Evolutionary conservation across 805 yeast species (phyloP).

Genomic region (Pichia heedii): DNA sequence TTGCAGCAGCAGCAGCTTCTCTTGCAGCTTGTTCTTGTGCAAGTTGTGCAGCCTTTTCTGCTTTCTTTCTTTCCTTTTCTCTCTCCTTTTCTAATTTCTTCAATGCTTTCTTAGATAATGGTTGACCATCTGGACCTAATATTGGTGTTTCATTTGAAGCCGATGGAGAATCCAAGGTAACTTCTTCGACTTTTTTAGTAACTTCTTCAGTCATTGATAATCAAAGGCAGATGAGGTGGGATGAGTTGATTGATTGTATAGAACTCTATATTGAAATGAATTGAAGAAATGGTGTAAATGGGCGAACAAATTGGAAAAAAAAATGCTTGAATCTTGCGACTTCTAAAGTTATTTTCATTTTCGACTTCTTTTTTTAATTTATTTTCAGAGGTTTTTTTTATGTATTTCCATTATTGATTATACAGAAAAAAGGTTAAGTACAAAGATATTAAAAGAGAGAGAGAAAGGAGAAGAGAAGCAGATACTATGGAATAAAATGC

Average conservation of each 20-base stretch:
- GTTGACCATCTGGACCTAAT: slow-evolving; percentile 61
- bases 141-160: slow-evolving; percentile 14
- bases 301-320: background rate
- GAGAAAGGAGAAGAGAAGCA: too few species aligned
- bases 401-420: too few species aligned
- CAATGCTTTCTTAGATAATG: slow-evolving; percentile 86
- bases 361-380: too few species aligned
- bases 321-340: too few species aligned
- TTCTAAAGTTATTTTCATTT: too few species aligned
- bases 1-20: slow-evolving; percentile 56
- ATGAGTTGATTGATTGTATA: background rate
- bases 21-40: slow-evolving; percentile 82
- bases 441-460: too few species aligned
- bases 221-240: background rate
- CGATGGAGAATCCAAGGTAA: slow-evolving; percentile 12
- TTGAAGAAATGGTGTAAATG: background rate
- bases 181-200: slow-evolving; percentile 21
- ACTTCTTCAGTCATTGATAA: slow-evolving; percentile 23
- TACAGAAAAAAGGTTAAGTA: too few species aligned
- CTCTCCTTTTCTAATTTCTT: slow-evolving; percentile 90
- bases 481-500: too few species aligned
- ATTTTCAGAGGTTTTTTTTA: too few species aligned
- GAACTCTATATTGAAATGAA: too few species aligned
- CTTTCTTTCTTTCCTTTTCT: slow-evolving; percentile 89
- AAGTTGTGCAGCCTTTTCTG: slow-evolving; percentile 80